Evolutionary conservation across 176 grass and related monocot species (phyloP).

Genomic region (Tillandsia fasciculata): DNA sequence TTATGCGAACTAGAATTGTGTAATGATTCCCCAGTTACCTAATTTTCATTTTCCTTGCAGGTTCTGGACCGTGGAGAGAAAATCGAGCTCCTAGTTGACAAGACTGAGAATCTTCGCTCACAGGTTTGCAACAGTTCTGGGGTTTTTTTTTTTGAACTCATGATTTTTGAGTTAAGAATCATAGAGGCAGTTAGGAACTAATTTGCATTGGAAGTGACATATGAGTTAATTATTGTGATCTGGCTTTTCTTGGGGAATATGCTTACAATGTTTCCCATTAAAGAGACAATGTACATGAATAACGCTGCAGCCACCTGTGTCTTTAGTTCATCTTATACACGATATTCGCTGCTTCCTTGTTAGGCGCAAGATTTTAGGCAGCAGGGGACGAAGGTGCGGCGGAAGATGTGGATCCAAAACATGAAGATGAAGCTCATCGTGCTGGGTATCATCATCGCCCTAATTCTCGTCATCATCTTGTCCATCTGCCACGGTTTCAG

Average conservation of each 20-base stretch:
- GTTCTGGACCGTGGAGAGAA: constrained; percentile 85
- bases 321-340: not conserved
- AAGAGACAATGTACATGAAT: not conserved
- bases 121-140: constrained; percentile 29
- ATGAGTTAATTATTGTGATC: too few relatives aligned
- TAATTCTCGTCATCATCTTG: constrained; percentile 67
- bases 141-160: not conserved
- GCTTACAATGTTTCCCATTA: not conserved
- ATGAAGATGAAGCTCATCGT: constrained; percentile 92
- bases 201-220: too few relatives aligned
- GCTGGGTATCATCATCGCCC: constrained; percentile 47
- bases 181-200: too few relatives aligned
- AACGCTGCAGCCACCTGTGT: too few relatives aligned
- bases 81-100: constrained; percentile 78
- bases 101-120: constrained; percentile 79
- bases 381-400: constrained; percentile 53
- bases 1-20: not conserved
- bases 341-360: not conserved
- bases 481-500: constrained; percentile 72
- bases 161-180: not conserved
- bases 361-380: constrained; percentile 83
- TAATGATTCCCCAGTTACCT: too few relatives aligned
- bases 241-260: not conserved
- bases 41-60: constrained; percentile 11
- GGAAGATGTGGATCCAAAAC: constrained; percentile 90